Base-by-base conservation (phyloP, 164 flowering plant genomes). In the Hamamelis virginiana region DNA sequence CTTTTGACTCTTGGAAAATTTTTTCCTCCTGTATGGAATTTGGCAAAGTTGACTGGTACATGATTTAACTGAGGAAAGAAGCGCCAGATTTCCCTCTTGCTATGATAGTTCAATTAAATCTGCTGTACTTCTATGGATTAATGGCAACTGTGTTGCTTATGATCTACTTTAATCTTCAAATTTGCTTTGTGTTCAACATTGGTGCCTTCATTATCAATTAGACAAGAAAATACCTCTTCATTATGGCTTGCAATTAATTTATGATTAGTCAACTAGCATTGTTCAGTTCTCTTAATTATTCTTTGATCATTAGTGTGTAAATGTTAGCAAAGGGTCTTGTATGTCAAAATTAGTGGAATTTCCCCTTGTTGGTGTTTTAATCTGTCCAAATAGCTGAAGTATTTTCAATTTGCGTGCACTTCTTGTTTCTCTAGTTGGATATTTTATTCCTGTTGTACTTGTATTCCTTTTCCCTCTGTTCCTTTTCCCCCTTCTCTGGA, bases 191-290 rank as follows among this genome's bases (percentile, higher is more conserved):
- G n/a, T n/a, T n/a, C n/a, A n/a, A n/a, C n/a, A n/a, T n/a, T n/a
- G n/a, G n/a, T n/a, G n/a, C n/a, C n/a, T n/a, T n/a, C n/a, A n/a
- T n/a, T n/a, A n/a, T n/a, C n/a, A n/a, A n/a, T n/a, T n/a, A n/a
- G n/a, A n/a, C n/a, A n/a, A n/a, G n/a, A n/a, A n/a, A n/a, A n/a
- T 8, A 2, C 8, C 28, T 9, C 62, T 26, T 21, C 57, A 53
- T 53, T 53, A 53, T 16, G 25, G 9, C n/a, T n/a, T 26, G 62
- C 45, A 38, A 44, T 14, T 41, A 22, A 44, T 43, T 62, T 14
- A 62, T 62, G 65, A 38, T 19, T 23, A 62, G 50, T 16, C 15
- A 8, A 62, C 15, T 41, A 14, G 66, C 52, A 44, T 62, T 52
- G 45, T 19, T 22, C 5, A 43, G 5, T 12, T 22, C 3, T 11